phyloP scores from a whole-genome alignment of 306 rosid genomes.

The Canavalia ensiformis region DNA sequence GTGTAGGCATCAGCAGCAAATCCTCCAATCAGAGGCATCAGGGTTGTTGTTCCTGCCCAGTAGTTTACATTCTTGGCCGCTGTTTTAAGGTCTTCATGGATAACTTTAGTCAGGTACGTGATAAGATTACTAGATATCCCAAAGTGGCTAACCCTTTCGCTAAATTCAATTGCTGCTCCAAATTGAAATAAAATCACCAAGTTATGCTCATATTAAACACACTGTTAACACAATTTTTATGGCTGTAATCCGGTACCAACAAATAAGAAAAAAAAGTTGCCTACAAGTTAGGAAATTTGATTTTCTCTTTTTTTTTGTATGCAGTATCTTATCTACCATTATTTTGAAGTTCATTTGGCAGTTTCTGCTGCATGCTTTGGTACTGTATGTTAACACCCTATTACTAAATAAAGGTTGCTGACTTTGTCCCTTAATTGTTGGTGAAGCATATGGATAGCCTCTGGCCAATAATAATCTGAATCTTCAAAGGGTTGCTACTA shows the following conservation, averaged over 20 bases:
- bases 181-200: neutral
- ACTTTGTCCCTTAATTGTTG: no score
- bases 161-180: conserved; percentile 55
- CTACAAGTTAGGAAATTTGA: neutral
- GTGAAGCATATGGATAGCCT: no score
- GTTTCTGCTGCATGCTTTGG: no score
- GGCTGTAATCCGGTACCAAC: no score
- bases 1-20: conserved; percentile 63
- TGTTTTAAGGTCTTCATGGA: conserved; percentile 62
- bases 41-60: conserved; percentile 66
- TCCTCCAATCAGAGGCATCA: conserved; percentile 63
- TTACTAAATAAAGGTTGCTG: no score
- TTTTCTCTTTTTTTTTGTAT: neutral
- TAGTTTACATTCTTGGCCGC: conserved; percentile 65
- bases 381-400: no score
- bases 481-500: no score
- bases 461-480: no score
- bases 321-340: no score
- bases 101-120: conserved; percentile 56
- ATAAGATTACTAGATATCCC: conserved; percentile 56
- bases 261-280: neutral
- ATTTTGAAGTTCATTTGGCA: no score
- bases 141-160: conserved; percentile 57
- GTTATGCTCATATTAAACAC: conserved; percentile 1
- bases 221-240: neutral